phyloP scores from a whole-genome alignment of 2,329 filamentous ascomycete species.

The Aspergillus costaricaensis region DNA sequence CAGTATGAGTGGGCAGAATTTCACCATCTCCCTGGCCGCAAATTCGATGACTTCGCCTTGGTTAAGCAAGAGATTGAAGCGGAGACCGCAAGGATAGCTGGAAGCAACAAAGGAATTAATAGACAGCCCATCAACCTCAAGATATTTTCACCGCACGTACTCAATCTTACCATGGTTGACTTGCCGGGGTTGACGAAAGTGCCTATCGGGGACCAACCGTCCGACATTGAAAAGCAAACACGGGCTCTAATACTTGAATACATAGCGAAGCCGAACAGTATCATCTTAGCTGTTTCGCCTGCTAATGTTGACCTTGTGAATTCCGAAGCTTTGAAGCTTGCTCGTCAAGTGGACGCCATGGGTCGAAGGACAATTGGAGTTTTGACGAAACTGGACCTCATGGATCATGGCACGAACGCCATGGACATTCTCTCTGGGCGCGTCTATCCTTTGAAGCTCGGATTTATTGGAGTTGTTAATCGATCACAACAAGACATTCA shows the following conservation, averaged over 20 bases:
- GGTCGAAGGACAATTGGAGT: slow-evolving; percentile 95
- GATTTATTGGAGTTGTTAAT: slow-evolving; percentile 97
- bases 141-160: slow-evolving; percentile 94
- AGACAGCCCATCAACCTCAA: slow-evolving; percentile 97
- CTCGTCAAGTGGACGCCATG: slow-evolving; percentile 92
- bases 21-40: slow-evolving; percentile 86
- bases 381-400: slow-evolving; percentile 93
- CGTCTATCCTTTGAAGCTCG: slow-evolving; percentile 94
- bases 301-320: slow-evolving; percentile 99
- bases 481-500: slow-evolving; percentile 98
- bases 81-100: slow-evolving; percentile 90
- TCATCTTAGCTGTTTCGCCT: slow-evolving; percentile 92
- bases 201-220: slow-evolving; percentile 94
- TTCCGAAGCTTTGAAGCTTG: slow-evolving; percentile 94
- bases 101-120: slow-evolving; percentile 98
- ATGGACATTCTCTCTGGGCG: slow-evolving; percentile 96
- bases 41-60: slow-evolving; percentile 86
- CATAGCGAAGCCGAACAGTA: slow-evolving; percentile 98
- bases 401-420: slow-evolving; percentile 98
- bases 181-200: slow-evolving; percentile 96
- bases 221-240: slow-evolving; percentile 98
- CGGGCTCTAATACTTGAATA: slow-evolving; percentile 95
- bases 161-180: slow-evolving; percentile 95
- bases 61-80: slow-evolving; percentile 97
- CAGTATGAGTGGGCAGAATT: slow-evolving; percentile 89